Conservation (phyloP, 1,139 yeast species). For the Candida sojae region DNA sequence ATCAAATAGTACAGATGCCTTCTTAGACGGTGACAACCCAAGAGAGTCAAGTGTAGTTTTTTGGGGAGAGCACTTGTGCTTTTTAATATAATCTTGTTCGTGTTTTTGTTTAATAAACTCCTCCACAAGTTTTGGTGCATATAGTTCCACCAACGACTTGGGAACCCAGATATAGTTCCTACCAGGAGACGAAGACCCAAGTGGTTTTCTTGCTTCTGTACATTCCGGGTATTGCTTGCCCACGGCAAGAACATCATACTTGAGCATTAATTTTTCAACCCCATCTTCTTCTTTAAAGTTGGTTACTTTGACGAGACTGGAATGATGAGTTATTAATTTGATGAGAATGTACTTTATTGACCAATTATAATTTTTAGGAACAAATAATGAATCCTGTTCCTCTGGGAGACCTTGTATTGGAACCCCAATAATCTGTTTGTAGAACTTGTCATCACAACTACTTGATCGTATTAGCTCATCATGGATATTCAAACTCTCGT, state of each 20-base stretch:
- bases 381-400: neutral
- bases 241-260: constrained; percentile 9
- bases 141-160: constrained; percentile 12
- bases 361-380: constrained; percentile 6
- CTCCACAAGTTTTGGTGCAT: constrained; percentile 12
- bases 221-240: constrained; percentile 9
- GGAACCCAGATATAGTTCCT: constrained; percentile 19
- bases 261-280: constrained; percentile 12
- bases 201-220: constrained; percentile 7
- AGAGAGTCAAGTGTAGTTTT: constrained; percentile 13
- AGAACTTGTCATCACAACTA: neutral
- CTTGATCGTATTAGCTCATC: neutral
- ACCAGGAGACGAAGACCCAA: constrained; percentile 4
- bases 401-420: neutral
- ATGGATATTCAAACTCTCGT: neutral
- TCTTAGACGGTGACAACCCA: constrained; percentile 9
- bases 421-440: neutral
- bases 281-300: constrained; percentile 11
- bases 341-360: constrained; percentile 9
- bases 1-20: constrained; percentile 3
- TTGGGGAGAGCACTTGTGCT: constrained; percentile 9
- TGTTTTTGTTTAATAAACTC: constrained; percentile 10
- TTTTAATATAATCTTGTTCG: constrained; percentile 7
- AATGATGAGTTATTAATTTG: constrained; percentile 7
- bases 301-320: constrained; percentile 4